Conservation (phyloP, 169 alveolate genomes). For the Plasmodium knowlesi region DNA sequence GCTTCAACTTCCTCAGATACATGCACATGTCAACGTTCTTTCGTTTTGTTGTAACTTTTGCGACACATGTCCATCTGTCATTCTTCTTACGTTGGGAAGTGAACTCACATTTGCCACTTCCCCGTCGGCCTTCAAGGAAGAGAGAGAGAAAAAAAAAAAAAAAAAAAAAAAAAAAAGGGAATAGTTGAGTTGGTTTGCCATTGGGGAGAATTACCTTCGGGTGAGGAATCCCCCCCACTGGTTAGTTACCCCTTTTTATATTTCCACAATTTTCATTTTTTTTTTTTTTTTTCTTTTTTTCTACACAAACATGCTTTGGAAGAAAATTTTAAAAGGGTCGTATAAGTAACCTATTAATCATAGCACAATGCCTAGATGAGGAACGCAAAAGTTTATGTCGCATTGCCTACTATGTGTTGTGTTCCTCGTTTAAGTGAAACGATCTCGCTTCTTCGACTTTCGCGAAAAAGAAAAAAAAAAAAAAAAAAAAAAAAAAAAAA, state of each 20-base stretch:
- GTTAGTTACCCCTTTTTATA: background rate
- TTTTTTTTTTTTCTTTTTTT: background rate
- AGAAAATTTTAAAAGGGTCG: background rate
- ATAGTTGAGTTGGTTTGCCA: background rate
- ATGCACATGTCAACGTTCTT: background rate
- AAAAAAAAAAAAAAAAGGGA: background rate
- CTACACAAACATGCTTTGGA: background rate
- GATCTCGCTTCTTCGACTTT: background rate
- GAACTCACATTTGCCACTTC: background rate
- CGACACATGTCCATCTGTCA: background rate
- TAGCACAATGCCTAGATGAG: background rate
- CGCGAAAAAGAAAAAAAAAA: background rate
- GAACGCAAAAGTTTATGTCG: background rate
- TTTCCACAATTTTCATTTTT: background rate
- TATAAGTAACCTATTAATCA: background rate
- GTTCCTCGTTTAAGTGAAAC: background rate
- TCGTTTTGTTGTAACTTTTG: background rate
- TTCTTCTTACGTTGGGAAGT: background rate
- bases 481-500: constrained; percentile 1
- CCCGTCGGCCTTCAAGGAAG: background rate
- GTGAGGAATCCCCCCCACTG: background rate
- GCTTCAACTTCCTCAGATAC: background rate
- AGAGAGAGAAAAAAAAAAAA: background rate
- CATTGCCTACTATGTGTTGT: background rate
- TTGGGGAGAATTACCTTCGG: background rate